These are phyloP conservation scores for Populus alba DNA, from an alignment of 345 rosid genomes.

Conservation along the genomic window DNA sequence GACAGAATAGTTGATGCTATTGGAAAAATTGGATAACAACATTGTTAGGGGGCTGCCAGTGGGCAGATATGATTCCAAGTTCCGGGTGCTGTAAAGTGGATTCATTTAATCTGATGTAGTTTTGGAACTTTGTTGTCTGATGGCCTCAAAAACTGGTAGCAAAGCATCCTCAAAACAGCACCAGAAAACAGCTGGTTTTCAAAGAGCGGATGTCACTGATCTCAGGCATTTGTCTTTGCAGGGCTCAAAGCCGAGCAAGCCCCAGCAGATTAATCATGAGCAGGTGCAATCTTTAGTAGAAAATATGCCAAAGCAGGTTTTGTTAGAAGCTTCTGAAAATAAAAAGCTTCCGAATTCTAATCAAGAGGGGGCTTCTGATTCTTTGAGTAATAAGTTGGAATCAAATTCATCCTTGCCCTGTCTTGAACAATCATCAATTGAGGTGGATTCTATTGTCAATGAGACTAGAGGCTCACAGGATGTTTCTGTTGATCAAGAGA, in stretches of 20 bases:
- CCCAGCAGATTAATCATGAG: conserved; percentile 26
- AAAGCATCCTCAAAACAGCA: conserved; percentile 44
- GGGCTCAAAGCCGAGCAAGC: conserved; percentile 35
- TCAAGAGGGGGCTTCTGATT: conserved; percentile 43
- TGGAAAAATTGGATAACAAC: conserved; percentile 10
- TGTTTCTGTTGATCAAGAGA: conserved; percentile 55
- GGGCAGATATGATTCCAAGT: conserved; percentile 25
- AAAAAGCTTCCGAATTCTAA: conserved; percentile 36
- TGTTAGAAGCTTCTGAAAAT: conserved; percentile 37
- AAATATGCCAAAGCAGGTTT: conserved; percentile 30
- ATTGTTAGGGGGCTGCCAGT: conserved; percentile 6
- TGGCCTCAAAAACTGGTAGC: conserved; percentile 50
- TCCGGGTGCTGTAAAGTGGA: conserved; percentile 19
- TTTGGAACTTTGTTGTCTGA: conserved; percentile 20
- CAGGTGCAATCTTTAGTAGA: conserved; percentile 32
- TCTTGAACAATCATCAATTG: conserved; percentile 33
- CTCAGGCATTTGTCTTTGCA: conserved; percentile 34
- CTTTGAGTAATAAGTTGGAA: conserved; percentile 30
- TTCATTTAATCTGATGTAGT: conserved; percentile 32
- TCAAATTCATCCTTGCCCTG: conserved; percentile 39
- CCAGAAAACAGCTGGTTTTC: conserved; percentile 28
- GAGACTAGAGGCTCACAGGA: conserved; percentile 48
- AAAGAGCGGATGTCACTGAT: conserved; percentile 38
- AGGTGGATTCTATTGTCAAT: conserved; percentile 37
- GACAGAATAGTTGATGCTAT: conserved; percentile 1